These are phyloP conservation scores for Lactarius trivialis DNA, from an alignment of 768 basidiomycete genomes.

Conservation along the genomic window DNA sequence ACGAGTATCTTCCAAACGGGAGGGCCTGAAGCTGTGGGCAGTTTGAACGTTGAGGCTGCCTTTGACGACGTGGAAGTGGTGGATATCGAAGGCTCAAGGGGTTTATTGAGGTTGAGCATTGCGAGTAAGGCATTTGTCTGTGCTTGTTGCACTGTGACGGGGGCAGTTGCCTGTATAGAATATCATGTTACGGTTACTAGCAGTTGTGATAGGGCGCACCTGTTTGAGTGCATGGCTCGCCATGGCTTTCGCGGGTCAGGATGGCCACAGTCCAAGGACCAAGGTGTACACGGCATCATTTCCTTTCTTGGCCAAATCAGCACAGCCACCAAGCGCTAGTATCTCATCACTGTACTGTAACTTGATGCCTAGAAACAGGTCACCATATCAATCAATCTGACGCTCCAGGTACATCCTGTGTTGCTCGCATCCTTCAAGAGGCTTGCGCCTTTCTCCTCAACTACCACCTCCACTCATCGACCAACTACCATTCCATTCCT, in stretches of 20 bases:
- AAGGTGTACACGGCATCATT: neutral
- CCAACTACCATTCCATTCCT: slow-evolving; percentile 3
- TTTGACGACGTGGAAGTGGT: slow-evolving; percentile 33
- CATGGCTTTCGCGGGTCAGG: slow-evolving; percentile 27
- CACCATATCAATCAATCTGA: neutral
- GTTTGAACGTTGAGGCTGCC: slow-evolving; percentile 39
- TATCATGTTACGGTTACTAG: neutral
- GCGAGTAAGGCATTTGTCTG: slow-evolving; percentile 83
- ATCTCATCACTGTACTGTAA: neutral
- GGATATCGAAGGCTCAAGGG: slow-evolving; percentile 37
- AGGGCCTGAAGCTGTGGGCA: slow-evolving; percentile 51
- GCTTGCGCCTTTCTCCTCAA: neutral
- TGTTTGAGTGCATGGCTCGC: slow-evolving; percentile 42
- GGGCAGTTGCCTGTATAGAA: slow-evolving; percentile 31
- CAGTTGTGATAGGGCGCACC: slow-evolving; percentile 27
- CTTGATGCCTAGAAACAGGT: neutral
- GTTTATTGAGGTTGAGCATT: slow-evolving; percentile 79
- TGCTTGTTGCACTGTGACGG: slow-evolving; percentile 73
- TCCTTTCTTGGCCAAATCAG: neutral
- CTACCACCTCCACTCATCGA: neutral
- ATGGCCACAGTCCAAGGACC: neutral
- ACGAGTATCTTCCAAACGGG: slow-evolving; percentile 96
- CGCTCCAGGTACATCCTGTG: neutral
- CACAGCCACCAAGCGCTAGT: neutral
- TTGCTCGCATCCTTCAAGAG: neutral